Evolutionary conservation across 2,329 filamentous ascomycete species (phyloP), one percentile per base, ranked within the genome.

Genomic region (Fusarium cyanostomum): DNA sequence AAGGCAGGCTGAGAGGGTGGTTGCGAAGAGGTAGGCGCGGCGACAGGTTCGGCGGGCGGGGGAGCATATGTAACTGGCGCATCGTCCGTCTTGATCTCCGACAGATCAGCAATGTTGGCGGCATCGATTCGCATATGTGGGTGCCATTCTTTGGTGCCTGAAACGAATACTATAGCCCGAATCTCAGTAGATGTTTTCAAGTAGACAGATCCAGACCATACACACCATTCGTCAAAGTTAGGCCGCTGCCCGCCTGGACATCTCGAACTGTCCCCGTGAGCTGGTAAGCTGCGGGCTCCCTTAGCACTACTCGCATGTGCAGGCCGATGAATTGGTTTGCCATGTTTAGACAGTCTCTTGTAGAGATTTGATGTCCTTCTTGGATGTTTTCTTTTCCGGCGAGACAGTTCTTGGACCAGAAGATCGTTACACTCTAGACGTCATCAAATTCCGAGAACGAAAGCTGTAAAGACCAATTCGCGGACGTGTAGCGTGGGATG

Each of bases 191-290:
- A 39, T 31, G 21, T 21, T 15, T 30, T 27, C 0, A 24, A n/a
- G 24, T 16, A 33, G 6, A 30, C 11, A 43, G 28, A 44, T 5
- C 6, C 35, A 37, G 38, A 24, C 10, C 16, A 61, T 52, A 70
- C 82, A 58, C 79, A 92, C 91, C 92, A 79, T 95, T 86, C 54
- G 84, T 85, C 49, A 96, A 81, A 27, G 86, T 87, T 63, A 96
- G 78, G 59, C 87, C 89, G 71, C 86, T 84, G 24, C 89, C 88
- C 60, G 89, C 79, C 57, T 80, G 83, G 51, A 94, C 88, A 67
- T 88, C 83, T 59, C 86, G 84, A 31, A 96, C 90, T 18, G 86
- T 85, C 48, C 92, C 92, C 59, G 87, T 86, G 45, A 94, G 79
- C 69, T 86, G 81, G 37, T 84, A 85, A 59, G 86, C 85, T 3